Base-by-base conservation (phyloP, 1,139 yeast genomes). In the Yamadazyma trypodendri region DNA sequence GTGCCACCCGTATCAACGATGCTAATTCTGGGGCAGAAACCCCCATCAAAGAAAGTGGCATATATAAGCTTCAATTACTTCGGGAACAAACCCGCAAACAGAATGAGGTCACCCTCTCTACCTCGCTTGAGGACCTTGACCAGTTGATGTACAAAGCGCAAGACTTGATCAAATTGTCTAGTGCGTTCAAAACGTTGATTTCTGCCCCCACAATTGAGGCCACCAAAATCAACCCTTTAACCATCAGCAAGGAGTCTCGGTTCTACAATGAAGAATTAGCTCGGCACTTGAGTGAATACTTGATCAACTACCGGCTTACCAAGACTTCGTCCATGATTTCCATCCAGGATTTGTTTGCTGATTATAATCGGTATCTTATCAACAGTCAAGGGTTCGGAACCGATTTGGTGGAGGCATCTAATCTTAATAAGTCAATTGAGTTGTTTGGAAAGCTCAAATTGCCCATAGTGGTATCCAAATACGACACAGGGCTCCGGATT, bases 91-190 rank as follows among this genome's bases (percentile, higher is more conserved):
- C 77, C 48, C 64, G 85, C 8, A 68, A 72, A 39, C 74, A 77
- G 36, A 84, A 83, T 45, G 87, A 85, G 41, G 55, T 71, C 15
- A 71, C 89, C 0, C 65, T 89, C 37, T 75, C 79, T 25, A 73
- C 76, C 24, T 89, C 96, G 0, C 62, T 90, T 29, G 84, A 82
- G 38, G 96, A 88, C 56, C 61, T 90, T 33, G 84, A 84, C 44
- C 83, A 84, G 32, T 65, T 90, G 36, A 82, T 88, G 83, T 72
- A 79, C 18, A 77, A 85, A 45, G 95, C 90, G 1, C 79, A 79
- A 49, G 95, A 89, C 40, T 73, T 90, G 35, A 77, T 83, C 31
- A 66, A 70, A 32, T 60, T 89, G 23, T 58, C 83, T 18, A 66
- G 71, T 35, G 61, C 77, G 31, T 72, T 78, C 57, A 67, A 74